phyloP scores from a whole-genome alignment of 108 stramenopile genomes.

The Fistulifera solaris region DNA sequence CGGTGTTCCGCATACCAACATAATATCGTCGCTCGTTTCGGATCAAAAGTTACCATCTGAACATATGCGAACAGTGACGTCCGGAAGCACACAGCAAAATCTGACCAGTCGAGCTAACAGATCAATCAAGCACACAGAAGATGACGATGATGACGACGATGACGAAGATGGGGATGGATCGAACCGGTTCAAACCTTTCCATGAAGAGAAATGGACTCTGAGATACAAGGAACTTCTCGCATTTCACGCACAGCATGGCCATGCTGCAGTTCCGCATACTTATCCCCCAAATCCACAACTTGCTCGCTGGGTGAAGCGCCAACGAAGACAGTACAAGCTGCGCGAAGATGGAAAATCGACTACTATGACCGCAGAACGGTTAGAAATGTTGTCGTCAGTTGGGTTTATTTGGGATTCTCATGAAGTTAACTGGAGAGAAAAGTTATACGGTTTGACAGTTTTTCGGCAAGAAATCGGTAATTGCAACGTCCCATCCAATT shows the following conservation, averaged over 20 bases:
- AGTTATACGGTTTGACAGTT: conserved; percentile 9
- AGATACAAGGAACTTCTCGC: conserved; percentile 11
- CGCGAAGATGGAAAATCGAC: conserved; percentile 17
- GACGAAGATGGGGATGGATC: no score
- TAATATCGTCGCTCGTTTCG: no score
- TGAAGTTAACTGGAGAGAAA: conserved; percentile 15
- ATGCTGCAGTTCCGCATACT: conserved; percentile 9
- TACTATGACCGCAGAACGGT: conserved; percentile 39
- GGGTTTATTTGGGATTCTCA: conserved; percentile 43
- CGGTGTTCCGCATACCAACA: no score
- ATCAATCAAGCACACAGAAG: no score
- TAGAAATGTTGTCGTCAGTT: conserved; percentile 25
- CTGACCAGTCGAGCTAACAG: no score
- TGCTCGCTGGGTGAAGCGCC: conserved; percentile 38
- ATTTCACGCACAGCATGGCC: conserved; percentile 11
- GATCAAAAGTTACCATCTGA: no score
- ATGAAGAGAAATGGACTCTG: conserved; percentile 18
- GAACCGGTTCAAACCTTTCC: conserved; percentile 16
- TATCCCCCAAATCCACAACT: conserved; percentile 20
- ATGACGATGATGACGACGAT: no score
- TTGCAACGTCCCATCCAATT: conserved; percentile 33
- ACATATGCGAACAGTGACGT: no score
- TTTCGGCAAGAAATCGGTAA: conserved; percentile 11
- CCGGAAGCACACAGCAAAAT: no score
- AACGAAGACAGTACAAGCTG: conserved; percentile 39